Evolutionary conservation across 192 early-diverging fungal genomes (phyloP).

Genomic region (Dimargaris verticillata): DNA sequence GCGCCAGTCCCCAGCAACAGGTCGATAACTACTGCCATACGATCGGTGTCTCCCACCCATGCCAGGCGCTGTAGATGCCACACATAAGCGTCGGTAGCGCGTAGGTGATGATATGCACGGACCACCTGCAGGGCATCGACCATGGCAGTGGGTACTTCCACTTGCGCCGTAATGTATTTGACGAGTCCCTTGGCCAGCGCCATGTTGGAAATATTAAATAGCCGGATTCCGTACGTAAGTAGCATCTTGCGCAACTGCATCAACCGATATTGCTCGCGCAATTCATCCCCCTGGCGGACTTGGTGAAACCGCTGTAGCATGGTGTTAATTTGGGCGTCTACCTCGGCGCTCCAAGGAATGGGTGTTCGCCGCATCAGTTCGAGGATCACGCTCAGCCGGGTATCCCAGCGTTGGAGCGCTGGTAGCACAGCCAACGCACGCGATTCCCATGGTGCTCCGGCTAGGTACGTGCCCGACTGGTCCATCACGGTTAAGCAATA

Average conservation of each 20-base stretch:
- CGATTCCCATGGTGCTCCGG: slow-evolving; percentile 32
- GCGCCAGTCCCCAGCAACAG: too few relatives aligned
- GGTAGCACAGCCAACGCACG: slow-evolving; percentile 32
- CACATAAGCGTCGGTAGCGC: slow-evolving; percentile 32
- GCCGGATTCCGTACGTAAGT: slow-evolving; percentile 30
- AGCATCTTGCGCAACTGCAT: slow-evolving; percentile 48
- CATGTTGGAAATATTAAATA: slow-evolving; percentile 41
- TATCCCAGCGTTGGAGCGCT: slow-evolving; percentile 21
- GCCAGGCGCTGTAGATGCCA: slow-evolving; percentile 32
- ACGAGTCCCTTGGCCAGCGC: slow-evolving; percentile 32
- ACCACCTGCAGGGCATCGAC: slow-evolving; percentile 39
- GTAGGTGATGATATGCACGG: slow-evolving; percentile 38
- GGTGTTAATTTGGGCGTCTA: slow-evolving; percentile 26
- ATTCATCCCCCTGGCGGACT: slow-evolving; percentile 20
- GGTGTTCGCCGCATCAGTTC: slow-evolving; percentile 44
- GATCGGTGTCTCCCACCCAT: slow-evolving; percentile 20
- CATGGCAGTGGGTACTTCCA: slow-evolving; percentile 33
- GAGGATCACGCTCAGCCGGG: slow-evolving; percentile 26
- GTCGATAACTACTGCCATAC: too few relatives aligned
- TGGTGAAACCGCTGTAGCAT: slow-evolving; percentile 12
- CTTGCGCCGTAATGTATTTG: slow-evolving; percentile 28
- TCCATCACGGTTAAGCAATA: slow-evolving; percentile 46
- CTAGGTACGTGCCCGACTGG: slow-evolving; percentile 1
- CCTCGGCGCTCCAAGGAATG: slow-evolving; percentile 40
- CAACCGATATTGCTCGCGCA: slow-evolving; percentile 42